Conservation (phyloP, 1,139 yeast genomes). For the Blastobotrys aristatus region DNA sequence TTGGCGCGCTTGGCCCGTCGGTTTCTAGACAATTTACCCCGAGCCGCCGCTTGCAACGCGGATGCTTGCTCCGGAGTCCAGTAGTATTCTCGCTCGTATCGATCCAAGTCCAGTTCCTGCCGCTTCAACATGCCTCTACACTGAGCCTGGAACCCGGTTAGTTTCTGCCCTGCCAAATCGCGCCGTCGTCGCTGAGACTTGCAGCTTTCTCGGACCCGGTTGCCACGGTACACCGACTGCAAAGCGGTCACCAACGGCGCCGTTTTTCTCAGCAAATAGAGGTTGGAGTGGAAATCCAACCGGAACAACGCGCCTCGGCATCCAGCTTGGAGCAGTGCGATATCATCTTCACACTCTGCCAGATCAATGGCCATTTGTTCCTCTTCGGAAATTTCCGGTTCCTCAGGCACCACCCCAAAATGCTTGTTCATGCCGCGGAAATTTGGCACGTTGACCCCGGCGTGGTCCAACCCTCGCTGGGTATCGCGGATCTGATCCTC, state of each 20-base stretch:
- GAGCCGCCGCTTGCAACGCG: slow-evolving; percentile 20
- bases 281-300: slow-evolving; percentile 16
- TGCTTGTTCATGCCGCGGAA: slow-evolving; percentile 39
- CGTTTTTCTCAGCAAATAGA: slow-evolving; percentile 19
- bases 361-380: slow-evolving; percentile 33
- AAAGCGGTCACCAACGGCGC: slow-evolving; percentile 13
- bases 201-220: slow-evolving; percentile 5
- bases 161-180: background rate
- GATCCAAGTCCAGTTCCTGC: slow-evolving; percentile 16
- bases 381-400: slow-evolving; percentile 26
- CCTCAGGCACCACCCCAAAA: slow-evolving; percentile 26
- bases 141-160: slow-evolving; percentile 17
- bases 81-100: slow-evolving; percentile 19
- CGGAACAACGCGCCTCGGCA: slow-evolving; percentile 29
- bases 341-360: slow-evolving; percentile 24
- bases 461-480: slow-evolving; percentile 55
- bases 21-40: slow-evolving; percentile 18
- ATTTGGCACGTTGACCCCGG: slow-evolving; percentile 39
- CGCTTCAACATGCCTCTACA: slow-evolving; percentile 20
- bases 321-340: slow-evolving; percentile 37
- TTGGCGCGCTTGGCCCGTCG: background rate
- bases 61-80: slow-evolving; percentile 16
- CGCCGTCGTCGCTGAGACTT: background rate
- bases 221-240: slow-evolving; percentile 32
- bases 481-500: slow-evolving; percentile 66